Conservation (phyloP, 78 protist genomes). For the Speleostelium caveatum region DNA sequence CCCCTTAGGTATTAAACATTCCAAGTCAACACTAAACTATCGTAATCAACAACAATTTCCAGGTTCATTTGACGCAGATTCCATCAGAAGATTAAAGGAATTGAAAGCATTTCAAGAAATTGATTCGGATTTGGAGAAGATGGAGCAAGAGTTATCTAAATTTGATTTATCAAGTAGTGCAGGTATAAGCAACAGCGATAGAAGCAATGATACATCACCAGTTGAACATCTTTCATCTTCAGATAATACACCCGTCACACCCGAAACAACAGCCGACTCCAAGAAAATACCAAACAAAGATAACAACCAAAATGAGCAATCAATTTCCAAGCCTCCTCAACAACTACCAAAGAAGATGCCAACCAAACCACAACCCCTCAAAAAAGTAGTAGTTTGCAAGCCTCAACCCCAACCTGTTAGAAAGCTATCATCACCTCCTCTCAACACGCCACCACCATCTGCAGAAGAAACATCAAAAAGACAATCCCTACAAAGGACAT, state of each 20-base stretch:
- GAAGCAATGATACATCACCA: not conserved
- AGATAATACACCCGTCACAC: not conserved
- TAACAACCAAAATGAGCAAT: not conserved
- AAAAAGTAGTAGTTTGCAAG: no score
- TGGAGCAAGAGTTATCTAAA: slow-evolving; percentile 45
- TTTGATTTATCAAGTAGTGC: not conserved
- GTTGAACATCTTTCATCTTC: not conserved
- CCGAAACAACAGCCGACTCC: not conserved
- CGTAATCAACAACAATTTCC: not conserved
- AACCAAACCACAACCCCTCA: not conserved
- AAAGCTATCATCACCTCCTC: no score
- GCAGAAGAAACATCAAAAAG: not conserved
- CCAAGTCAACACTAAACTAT: not conserved
- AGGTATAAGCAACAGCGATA: not conserved
- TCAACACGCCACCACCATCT: not conserved
- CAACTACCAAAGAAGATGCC: not conserved
- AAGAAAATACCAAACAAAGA: not conserved
- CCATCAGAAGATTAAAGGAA: slow-evolving; percentile 32
- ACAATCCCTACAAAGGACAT: slow-evolving; percentile 24
- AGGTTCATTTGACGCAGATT: slow-evolving; percentile 31
- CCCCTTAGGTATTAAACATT: not conserved
- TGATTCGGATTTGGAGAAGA: slow-evolving; percentile 22
- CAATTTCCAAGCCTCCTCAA: not conserved
- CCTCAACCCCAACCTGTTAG: no score
- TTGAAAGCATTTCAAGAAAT: slow-evolving; percentile 16